Base-by-base conservation (phyloP, 768 basidiomycete genomes). In the Suillus fuscotomentosus region DNA sequence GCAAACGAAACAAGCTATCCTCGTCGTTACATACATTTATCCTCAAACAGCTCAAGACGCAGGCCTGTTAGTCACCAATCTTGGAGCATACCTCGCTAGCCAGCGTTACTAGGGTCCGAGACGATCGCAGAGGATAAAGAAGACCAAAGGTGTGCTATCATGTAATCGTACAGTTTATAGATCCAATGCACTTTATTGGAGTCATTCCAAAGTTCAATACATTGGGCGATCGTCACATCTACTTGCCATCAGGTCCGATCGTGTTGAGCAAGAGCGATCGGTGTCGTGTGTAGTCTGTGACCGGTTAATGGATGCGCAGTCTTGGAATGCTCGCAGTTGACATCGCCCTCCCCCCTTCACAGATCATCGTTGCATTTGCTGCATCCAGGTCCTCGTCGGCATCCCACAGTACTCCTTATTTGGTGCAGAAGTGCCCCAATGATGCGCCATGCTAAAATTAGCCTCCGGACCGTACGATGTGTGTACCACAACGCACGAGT, bases 1-100 rank as follows among this genome's bases (percentile, higher is more conserved):
- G 55, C 91, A 91, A 82, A 96, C 94, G 20, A 89, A 83, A 66
- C 90, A 92, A 71, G 94, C 92, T n/a, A 79, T 97, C 63, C 81
- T 98, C 60, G 87, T 97, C 24, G 85, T 86, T 6, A 88, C 89
- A 72, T 98, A 97, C 76, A 65, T 65, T 0, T 78, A 81, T 6
- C 93, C 93, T 0, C 71, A 74, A 47, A 89, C 91, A 72, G 88
- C 87, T 2, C 69, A 78, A 17, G 95, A 96, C 73, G 81, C 84
- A 20, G 89, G 86, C 24, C 71, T 82, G 17, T 67, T 91, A 43
- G 91, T 91, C 47, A 87, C 91, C 75, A 72, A 70, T 6, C 79
- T 96, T 27, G 94, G 87, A 41, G 91, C 95, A 76, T 94, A 95
- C 76, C 83, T 97, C 72, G 90, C 84, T 69, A 65, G 72, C 54